These are phyloP conservation scores for Magnaporthiopsis incrustans DNA, from an alignment of 2,329 filamentous ascomycete genomes.

Conservation along the genomic window DNA sequence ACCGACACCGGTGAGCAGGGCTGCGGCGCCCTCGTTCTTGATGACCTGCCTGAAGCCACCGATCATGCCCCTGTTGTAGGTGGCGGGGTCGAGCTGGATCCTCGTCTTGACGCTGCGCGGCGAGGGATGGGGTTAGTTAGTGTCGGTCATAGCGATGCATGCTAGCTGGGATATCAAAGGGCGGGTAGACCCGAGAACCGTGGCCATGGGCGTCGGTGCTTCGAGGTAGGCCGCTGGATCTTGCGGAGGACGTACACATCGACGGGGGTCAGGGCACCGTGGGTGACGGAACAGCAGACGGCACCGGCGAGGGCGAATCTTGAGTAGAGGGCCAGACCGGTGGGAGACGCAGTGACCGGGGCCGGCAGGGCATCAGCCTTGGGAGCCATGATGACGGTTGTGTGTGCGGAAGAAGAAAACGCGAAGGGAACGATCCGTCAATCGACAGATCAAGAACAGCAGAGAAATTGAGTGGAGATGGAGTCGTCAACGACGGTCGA, in stretches of 20 bases:
- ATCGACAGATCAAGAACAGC: neutral
- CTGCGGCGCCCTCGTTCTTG: constrained; percentile 65
- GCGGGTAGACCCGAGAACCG: neutral
- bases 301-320: constrained; percentile 96
- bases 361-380: constrained; percentile 2
- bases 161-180: neutral
- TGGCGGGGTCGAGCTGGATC: constrained; percentile 74
- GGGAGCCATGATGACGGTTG: constrained; percentile 5
- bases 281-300: constrained; percentile 95
- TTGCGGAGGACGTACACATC: constrained; percentile 67
- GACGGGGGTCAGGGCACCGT: constrained; percentile 93
- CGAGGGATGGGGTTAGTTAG: neutral
- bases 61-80: constrained; percentile 74
- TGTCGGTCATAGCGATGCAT: neutral
- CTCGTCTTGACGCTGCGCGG: constrained; percentile 69
- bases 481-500: neutral
- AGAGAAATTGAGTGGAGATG: constrained; percentile 4
- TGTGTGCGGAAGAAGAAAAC: neutral
- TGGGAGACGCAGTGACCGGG: constrained; percentile 17
- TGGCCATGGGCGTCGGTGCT: neutral
- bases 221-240: too few relatives aligned
- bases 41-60: constrained; percentile 73
- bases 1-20: constrained; percentile 69
- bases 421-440: neutral
- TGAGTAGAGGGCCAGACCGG: constrained; percentile 69